phyloP scores from a whole-genome alignment of 768 basidiomycete species.

The Auricularia sp. region DNA sequence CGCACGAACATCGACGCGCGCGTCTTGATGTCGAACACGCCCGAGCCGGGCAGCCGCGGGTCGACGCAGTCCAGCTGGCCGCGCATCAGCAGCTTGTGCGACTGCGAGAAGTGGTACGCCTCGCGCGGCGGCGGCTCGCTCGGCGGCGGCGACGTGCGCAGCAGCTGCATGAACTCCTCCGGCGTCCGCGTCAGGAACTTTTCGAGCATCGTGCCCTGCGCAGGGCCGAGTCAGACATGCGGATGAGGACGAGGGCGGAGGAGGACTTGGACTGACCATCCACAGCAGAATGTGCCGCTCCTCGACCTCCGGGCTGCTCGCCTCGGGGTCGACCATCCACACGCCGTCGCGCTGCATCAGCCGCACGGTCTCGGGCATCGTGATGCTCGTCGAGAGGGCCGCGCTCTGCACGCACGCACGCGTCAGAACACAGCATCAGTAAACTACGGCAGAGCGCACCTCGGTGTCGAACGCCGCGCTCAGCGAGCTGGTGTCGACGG shows the following conservation, averaged over 20 bases:
- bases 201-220: conserved; percentile 79
- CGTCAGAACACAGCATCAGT: background rate
- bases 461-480: conserved; percentile 49
- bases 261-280: conserved; percentile 39
- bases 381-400: conserved; percentile 68
- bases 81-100: conserved; percentile 65
- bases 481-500: conserved; percentile 49
- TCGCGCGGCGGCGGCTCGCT: conserved; percentile 37
- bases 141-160: conserved; percentile 28
- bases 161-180: conserved; percentile 48
- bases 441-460: conserved; percentile 18
- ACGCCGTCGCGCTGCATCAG: conserved; percentile 43
- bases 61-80: conserved; percentile 91
- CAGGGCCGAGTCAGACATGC: background rate
- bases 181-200: conserved; percentile 67
- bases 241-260: background rate
- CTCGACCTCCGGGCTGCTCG: conserved; percentile 27
- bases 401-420: conserved; percentile 29
- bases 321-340: conserved; percentile 55
- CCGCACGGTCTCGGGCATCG: conserved; percentile 60
- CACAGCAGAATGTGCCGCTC: conserved; percentile 66
- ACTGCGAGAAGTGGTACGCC: conserved; percentile 73
- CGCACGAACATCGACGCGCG: conserved; percentile 78
- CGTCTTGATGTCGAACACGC: conserved; percentile 95
- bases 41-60: conserved; percentile 69